Conservation (phyloP, 768 basidiomycete genomes). For the Auricularia cornea region DNA sequence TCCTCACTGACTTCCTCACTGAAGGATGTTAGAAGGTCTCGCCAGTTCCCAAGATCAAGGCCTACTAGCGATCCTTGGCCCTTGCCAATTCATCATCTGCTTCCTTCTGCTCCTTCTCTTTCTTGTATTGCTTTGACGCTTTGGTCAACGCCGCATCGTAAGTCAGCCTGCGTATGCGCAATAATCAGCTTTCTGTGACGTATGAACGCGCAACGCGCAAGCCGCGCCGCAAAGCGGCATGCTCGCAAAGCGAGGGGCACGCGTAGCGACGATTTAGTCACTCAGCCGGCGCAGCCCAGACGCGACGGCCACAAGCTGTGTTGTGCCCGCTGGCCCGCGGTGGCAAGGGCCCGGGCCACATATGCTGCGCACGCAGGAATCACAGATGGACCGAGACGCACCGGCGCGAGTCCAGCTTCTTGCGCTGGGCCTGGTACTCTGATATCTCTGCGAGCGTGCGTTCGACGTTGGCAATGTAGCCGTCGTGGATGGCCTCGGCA, state of each 20-base stretch:
- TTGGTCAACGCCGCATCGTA: conserved; percentile 71
- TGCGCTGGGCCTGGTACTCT: conserved; percentile 71
- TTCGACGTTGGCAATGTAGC: conserved; percentile 60
- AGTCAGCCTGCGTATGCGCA: conserved; percentile 42
- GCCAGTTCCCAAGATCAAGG: too few species aligned
- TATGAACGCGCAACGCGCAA: neutral
- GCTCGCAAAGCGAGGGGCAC: too few species aligned
- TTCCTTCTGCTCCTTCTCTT: conserved; percentile 62
- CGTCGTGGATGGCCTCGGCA: conserved; percentile 62
- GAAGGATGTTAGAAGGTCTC: too few species aligned
- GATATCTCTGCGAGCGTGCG: conserved; percentile 65
- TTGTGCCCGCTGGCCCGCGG: too few species aligned
- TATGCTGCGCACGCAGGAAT: neutral
- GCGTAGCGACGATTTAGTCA: too few species aligned
- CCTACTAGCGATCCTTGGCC: conserved; percentile 69
- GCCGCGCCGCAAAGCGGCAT: neutral
- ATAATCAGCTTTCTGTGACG: neutral
- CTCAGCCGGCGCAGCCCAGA: too few species aligned
- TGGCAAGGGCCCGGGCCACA: too few species aligned
- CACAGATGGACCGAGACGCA: conserved; percentile 21
- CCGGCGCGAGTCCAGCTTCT: conserved; percentile 85
- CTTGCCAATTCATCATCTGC: conserved; percentile 75
- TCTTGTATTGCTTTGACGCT: conserved; percentile 62
- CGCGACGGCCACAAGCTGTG: too few species aligned
- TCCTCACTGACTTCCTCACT: conserved; percentile 87